These are phyloP conservation scores for Francoa sonchifolia DNA, from an alignment of 441 rosid genomes.

Conservation along the genomic window DNA sequence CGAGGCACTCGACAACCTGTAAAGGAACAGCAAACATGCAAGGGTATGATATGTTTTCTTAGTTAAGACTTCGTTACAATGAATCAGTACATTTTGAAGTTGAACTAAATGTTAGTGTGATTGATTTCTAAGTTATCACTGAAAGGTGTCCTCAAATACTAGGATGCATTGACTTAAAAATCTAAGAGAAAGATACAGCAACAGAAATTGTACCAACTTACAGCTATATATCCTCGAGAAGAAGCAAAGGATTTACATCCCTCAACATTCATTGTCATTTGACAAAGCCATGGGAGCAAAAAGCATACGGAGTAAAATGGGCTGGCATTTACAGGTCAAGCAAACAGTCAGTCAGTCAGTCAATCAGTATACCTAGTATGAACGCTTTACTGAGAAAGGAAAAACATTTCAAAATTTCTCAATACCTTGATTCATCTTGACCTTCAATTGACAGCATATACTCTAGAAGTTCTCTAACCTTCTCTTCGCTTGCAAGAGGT, in stretches of 20 bases:
- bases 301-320: conserved; percentile 64
- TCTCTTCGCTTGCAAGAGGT: conserved; percentile 66
- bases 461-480: conserved; percentile 51
- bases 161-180: background rate
- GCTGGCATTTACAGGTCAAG: conserved; percentile 27
- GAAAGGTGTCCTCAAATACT: no score
- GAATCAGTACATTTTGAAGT: no score
- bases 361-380: background rate
- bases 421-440: conserved; percentile 74
- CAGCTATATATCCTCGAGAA: conserved; percentile 51
- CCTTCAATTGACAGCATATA: conserved; percentile 79
- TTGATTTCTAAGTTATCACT: no score
- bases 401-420: background rate
- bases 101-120: no score
- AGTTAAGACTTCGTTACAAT: no score
- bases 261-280: conserved; percentile 55
- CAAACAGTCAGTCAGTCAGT: conserved; percentile 15
- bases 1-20: conserved; percentile 67
- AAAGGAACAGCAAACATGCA: conserved; percentile 5
- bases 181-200: conserved; percentile 1
- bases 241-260: conserved; percentile 59
- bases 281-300: conserved; percentile 84
- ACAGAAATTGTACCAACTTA: conserved; percentile 21
- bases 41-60: no score
- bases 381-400: background rate